A percentile compares a stretch with the other conserved stretches of the same genome.
These are phyloP conservation scores for Paspalum vaginatum DNA, from an alignment of 176 grass and related monocot genomes.

Conservation along the genomic window DNA sequence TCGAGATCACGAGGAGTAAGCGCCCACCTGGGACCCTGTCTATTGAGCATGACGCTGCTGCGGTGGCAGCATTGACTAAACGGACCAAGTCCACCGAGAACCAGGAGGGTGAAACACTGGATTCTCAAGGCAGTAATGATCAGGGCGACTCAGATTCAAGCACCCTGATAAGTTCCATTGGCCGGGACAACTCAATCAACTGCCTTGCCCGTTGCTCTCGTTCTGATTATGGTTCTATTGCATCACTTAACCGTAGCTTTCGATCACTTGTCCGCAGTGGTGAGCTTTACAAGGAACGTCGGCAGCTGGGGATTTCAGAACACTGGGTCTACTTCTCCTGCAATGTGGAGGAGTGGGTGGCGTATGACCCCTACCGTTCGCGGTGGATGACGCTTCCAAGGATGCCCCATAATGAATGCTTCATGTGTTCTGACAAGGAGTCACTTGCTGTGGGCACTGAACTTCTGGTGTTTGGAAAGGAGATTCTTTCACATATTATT, in stretches of 20 bases:
- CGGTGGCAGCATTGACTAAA: conserved; percentile 31
- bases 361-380: conserved; percentile 75
- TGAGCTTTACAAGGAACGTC: conserved; percentile 73
- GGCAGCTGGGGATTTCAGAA: conserved; percentile 71
- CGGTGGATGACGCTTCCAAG: conserved; percentile 92
- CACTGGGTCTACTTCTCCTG: conserved; percentile 99
- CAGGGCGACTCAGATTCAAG: conserved; percentile 60
- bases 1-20: conserved; percentile 80
- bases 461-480: conserved; percentile 90
- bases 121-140: conserved; percentile 51
- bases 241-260: conserved; percentile 69
- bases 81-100: conserved; percentile 35
- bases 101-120: conserved; percentile 22
- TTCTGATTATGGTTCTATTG: conserved; percentile 81
- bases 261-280: conserved; percentile 68
- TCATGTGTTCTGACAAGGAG: conserved; percentile 92
- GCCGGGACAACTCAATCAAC: conserved; percentile 83
- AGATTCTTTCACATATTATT: conserved; percentile 75
- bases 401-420: conserved; percentile 93
- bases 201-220: conserved; percentile 78
- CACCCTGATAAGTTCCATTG: conserved; percentile 78
- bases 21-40: conserved; percentile 31
- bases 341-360: conserved; percentile 88
- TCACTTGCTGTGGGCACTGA: conserved; percentile 92
- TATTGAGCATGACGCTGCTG: conserved; percentile 40